These are phyloP conservation scores for Monosiga brevicollis DNA, from an alignment of 78 protist genomes.

Conservation along the genomic window DNA sequence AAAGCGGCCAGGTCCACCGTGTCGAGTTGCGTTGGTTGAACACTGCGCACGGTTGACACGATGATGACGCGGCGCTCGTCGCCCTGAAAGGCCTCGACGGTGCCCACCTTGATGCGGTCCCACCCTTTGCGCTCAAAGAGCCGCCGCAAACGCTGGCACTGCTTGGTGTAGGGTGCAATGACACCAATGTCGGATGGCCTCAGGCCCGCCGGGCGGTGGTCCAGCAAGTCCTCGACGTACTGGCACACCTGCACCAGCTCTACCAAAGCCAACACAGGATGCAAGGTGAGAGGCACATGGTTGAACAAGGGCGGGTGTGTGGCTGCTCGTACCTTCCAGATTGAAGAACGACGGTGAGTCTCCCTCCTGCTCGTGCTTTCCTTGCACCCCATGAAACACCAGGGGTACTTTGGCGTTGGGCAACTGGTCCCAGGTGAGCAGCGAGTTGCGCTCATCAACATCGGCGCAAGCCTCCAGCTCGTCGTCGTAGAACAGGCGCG, in stretches of 20 bases:
- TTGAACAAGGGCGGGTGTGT: neutral
- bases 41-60: conserved; percentile 15
- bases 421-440: conserved; percentile 4
- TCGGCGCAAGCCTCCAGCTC: neutral
- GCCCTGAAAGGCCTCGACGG: conserved; percentile 37
- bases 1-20: neutral
- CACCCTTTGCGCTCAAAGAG: neutral
- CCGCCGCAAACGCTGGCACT: conserved; percentile 5
- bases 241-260: no score
- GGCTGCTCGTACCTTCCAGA: no score
- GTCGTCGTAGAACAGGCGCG: conserved; percentile 17
- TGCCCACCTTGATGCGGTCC: conserved; percentile 24
- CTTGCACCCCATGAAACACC: conserved; percentile 1
- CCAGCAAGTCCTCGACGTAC: neutral
- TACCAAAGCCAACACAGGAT: no score
- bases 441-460: neutral
- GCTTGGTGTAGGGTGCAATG: conserved; percentile 4
- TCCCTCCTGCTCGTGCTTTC: neutral
- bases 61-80: conserved; percentile 20
- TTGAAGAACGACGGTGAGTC: conserved; percentile 12
- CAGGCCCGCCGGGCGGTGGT: neutral
- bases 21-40: no score
- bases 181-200: neutral
- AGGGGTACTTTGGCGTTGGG: conserved; percentile 7
- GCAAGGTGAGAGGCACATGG: no score